These are phyloP conservation scores for Rubia balearica DNA, from an alignment of 305 asterid species.

Conservation along the genomic window DNA sequence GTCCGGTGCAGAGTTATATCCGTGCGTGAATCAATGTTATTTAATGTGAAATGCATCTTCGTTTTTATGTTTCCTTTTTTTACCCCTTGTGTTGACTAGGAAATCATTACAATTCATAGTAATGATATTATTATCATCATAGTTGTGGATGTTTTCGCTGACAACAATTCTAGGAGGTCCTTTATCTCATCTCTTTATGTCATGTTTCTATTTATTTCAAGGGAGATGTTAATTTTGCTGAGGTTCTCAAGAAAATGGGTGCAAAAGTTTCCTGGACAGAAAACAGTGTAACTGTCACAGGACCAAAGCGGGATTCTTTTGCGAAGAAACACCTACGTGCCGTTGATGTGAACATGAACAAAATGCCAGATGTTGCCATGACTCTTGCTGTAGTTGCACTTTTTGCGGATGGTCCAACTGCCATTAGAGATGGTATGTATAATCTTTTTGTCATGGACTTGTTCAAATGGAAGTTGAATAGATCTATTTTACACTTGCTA, in stretches of 20 bases:
- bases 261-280: constrained; percentile 95
- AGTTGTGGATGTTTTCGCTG: background rate
- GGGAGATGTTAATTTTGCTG: constrained; percentile 98
- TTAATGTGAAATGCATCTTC: background rate
- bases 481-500: background rate
- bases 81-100: background rate
- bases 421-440: constrained; percentile 82
- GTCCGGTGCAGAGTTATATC: background rate
- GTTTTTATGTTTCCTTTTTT: background rate
- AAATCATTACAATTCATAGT: background rate
- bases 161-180: background rate
- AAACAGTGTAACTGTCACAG: constrained; percentile 87
- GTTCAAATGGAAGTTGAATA: background rate
- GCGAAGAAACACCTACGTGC: constrained; percentile 70
- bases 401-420: constrained; percentile 90
- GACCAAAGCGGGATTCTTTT: constrained; percentile 55
- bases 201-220: constrained; percentile 21
- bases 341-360: constrained; percentile 92
- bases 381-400: constrained; percentile 99
- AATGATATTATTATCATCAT: background rate
- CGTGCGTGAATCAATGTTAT: background rate
- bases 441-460: constrained; percentile 11
- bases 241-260: constrained; percentile 96
- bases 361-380: constrained; percentile 99
- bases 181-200: constrained; percentile 11